Evolutionary conservation across 1,139 yeast species (phyloP).

Genomic region (Entelexis paramagnoliae): DNA sequence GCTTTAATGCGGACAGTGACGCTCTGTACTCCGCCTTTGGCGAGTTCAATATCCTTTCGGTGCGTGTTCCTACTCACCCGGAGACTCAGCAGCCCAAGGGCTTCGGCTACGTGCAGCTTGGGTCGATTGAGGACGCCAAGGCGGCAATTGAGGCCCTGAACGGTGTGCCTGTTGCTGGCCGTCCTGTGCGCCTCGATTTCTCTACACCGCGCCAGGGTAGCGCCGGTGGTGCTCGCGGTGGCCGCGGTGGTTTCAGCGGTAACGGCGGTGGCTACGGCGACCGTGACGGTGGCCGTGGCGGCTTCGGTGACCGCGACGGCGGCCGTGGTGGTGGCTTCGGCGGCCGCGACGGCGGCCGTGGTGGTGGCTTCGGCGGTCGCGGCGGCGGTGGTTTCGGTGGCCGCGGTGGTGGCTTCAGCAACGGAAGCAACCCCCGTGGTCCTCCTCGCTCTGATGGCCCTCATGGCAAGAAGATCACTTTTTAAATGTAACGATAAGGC

Average conservation of each 20-base stretch:
- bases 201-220: slow-evolving; percentile 72
- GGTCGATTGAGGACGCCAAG: slow-evolving; percentile 79
- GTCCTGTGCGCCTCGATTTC: slow-evolving; percentile 90
- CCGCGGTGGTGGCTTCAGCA: slow-evolving; percentile 25
- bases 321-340: slow-evolving; percentile 38
- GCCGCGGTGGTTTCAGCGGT: slow-evolving; percentile 37
- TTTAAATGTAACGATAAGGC: slow-evolving; percentile 22
- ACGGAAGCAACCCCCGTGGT: slow-evolving; percentile 16
- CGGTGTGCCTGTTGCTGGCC: slow-evolving; percentile 82
- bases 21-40: slow-evolving; percentile 60
- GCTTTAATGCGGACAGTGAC: slow-evolving; percentile 81
- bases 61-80: slow-evolving; percentile 95
- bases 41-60: slow-evolving; percentile 63
- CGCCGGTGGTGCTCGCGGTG: slow-evolving; percentile 24
- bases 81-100: slow-evolving; percentile 99
- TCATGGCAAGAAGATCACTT: slow-evolving; percentile 34
- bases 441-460: slow-evolving; percentile 25
- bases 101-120: slow-evolving; percentile 92
- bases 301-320: slow-evolving; percentile 37
- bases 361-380: too few species aligned
- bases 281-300: slow-evolving; percentile 37
- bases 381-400: too few species aligned
- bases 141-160: slow-evolving; percentile 78
- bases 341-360: slow-evolving; percentile 37
- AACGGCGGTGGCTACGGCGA: too few species aligned